Conservation (phyloP, 2,329 filamentous ascomycete genomes). For the Penicillium decumbens region DNA sequence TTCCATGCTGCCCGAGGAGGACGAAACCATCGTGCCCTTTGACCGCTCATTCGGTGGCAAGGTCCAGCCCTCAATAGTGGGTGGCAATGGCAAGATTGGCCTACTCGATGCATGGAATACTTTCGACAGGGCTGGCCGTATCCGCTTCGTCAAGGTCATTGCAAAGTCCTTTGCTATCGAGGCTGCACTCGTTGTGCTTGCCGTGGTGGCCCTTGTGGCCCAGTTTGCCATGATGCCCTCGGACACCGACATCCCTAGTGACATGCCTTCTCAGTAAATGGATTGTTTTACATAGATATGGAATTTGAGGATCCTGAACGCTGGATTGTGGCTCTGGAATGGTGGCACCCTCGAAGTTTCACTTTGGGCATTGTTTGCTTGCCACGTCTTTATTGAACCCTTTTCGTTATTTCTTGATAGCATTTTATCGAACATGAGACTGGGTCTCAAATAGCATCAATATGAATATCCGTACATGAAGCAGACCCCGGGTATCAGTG, state of each 20-base stretch:
- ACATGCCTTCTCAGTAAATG: not conserved
- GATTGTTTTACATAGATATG: not conserved
- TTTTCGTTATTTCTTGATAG: not conserved
- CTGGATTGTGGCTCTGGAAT: not conserved
- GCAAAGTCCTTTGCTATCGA: constrained; percentile 63
- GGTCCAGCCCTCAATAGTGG: constrained; percentile 68
- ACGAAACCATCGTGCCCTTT: constrained; percentile 82
- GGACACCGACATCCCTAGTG: not conserved
- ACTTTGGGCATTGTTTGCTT: not conserved
- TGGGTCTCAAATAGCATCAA: not conserved
- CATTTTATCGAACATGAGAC: not conserved
- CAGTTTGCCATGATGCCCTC: constrained; percentile 47
- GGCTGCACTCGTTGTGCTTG: constrained; percentile 46
- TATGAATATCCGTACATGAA: not conserved
- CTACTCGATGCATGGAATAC: constrained; percentile 73
- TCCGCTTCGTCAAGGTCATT: constrained; percentile 69
- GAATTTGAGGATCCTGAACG: not conserved
- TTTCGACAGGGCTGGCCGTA: constrained; percentile 67
- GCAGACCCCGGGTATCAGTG: not conserved
- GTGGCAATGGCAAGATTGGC: constrained; percentile 65
- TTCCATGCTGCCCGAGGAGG: constrained; percentile 73
- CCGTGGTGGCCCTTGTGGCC: constrained; percentile 49
- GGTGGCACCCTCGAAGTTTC: not conserved
- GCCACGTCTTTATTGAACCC: too few relatives aligned
- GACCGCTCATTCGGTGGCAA: constrained; percentile 80